Evolutionary conservation across 441 rosid species (phyloP).

Genomic region (Raphanus hybrid): DNA sequence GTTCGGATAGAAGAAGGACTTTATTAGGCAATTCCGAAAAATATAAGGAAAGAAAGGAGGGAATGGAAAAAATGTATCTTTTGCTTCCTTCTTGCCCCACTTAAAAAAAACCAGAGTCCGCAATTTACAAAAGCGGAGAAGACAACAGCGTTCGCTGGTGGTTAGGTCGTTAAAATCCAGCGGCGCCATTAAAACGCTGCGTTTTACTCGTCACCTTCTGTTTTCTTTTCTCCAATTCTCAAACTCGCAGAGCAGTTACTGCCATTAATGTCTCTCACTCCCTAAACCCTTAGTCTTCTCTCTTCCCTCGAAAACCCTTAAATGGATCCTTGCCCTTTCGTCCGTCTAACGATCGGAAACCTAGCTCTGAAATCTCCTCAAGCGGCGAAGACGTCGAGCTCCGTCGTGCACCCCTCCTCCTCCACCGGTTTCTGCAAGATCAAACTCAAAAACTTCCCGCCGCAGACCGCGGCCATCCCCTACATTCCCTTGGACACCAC

Average conservation of each 20-base stretch:
- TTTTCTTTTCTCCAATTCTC: neutral
- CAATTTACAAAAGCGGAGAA: neutral
- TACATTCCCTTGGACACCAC: conserved; percentile 48
- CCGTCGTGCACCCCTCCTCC: conserved; percentile 78
- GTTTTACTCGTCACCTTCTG: conserved; percentile 15
- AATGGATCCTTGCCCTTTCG: conserved; percentile 97
- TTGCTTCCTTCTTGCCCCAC: conserved; percentile 23
- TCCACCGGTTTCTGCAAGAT: conserved; percentile 84
- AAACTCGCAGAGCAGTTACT: neutral
- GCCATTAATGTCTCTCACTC: neutral
- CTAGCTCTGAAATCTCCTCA: conserved; percentile 74
- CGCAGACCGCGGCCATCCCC: conserved; percentile 68
- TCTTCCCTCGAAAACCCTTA: neutral
- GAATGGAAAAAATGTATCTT: conserved; percentile 24
- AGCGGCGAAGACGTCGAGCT: conserved; percentile 65
- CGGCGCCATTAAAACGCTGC: conserved; percentile 43
- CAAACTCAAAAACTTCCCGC: conserved; percentile 69
- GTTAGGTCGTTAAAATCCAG: conserved; percentile 28
- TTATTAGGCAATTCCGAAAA: neutral
- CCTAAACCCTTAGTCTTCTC: neutral
- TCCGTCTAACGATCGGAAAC: conserved; percentile 69
- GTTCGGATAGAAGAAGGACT: neutral
- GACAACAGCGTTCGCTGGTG: conserved; percentile 37
- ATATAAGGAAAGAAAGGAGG: conserved; percentile 12
- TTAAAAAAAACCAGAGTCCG: conserved; percentile 15